A percentile compares a stretch with the other conserved stretches of the same genome.
phyloP scores from a whole-genome alignment of 2,329 filamentous ascomycete genomes.

The Exophiala phaeomuriformis region DNA sequence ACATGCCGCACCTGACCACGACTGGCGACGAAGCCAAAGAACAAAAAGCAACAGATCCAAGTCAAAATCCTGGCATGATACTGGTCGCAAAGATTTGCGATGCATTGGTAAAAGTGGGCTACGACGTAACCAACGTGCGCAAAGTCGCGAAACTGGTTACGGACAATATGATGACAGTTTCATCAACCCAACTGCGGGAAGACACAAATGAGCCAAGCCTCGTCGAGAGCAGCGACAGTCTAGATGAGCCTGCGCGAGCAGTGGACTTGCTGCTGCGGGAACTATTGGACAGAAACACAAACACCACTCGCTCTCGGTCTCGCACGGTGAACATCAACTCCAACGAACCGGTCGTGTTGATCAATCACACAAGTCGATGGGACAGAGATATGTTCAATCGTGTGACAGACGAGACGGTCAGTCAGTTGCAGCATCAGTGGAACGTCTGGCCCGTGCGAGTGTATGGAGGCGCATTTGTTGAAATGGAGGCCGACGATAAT shows the following conservation, averaged over 20 bases:
- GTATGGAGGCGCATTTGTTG: slow-evolving; percentile 12
- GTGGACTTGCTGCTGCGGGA: slow-evolving; percentile 13
- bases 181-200: slow-evolving; percentile 1
- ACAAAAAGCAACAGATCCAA: background rate
- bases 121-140: slow-evolving; percentile 6
- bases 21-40: background rate
- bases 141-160: slow-evolving; percentile 13
- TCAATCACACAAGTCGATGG: slow-evolving; percentile 5
- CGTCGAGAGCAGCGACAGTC: background rate
- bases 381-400: background rate
- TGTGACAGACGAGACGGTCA: slow-evolving; percentile 8
- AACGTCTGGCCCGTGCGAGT: slow-evolving; percentile 24
- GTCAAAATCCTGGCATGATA: slow-evolving; percentile 3
- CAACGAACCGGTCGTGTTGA: slow-evolving; percentile 25
- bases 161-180: slow-evolving; percentile 14
- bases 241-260: background rate
- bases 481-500: background rate
- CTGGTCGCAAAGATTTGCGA: slow-evolving; percentile 19
- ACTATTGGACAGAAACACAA: slow-evolving; percentile 11
- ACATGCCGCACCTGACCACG: background rate
- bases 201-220: background rate
- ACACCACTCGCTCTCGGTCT: slow-evolving; percentile 1
- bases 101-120: slow-evolving; percentile 12
- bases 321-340: slow-evolving; percentile 21
- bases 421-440: slow-evolving; percentile 15